These are phyloP conservation scores for Dryas drummondii DNA, from an alignment of 306 rosid species.

Conservation along the genomic window DNA sequence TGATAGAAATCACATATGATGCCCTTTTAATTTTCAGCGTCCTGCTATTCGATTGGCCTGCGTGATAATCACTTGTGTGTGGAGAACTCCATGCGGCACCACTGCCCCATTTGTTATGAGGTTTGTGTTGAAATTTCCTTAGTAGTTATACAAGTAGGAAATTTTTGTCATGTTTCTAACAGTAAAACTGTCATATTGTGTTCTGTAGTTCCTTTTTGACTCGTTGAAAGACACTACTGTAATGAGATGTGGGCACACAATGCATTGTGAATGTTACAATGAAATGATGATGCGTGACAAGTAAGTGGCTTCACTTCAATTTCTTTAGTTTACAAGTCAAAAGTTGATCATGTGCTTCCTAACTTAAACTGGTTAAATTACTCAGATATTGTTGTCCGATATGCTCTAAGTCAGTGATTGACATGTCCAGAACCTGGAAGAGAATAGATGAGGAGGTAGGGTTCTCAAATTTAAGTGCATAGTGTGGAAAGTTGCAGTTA, in stretches of 20 bases:
- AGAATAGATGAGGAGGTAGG: slow-evolving; percentile 92
- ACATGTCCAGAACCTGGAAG: slow-evolving; percentile 88
- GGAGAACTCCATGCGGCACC: slow-evolving; percentile 97
- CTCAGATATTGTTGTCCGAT: slow-evolving; percentile 85
- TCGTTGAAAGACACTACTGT: slow-evolving; percentile 71
- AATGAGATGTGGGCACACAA: slow-evolving; percentile 98
- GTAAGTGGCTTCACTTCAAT: slow-evolving; percentile 40
- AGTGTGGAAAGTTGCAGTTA: background rate
- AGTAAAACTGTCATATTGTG: slow-evolving; percentile 5
- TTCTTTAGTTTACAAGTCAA: background rate
- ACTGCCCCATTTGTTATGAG: slow-evolving; percentile 98
- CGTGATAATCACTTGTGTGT: slow-evolving; percentile 84
- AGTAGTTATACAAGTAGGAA: background rate
- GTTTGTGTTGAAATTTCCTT: slow-evolving; percentile 36
- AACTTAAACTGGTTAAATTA: slow-evolving; percentile 27
- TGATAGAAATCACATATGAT: background rate
- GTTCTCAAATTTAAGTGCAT: slow-evolving; percentile 2
- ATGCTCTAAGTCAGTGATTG: slow-evolving; percentile 79
- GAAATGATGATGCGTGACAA: slow-evolving; percentile 80
- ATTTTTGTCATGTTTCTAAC: background rate
- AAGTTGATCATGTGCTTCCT: background rate
- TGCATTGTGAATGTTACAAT: slow-evolving; percentile 72
- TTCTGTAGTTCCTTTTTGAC: slow-evolving; percentile 77
- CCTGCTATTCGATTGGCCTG: slow-evolving; percentile 72
- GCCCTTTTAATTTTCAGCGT: slow-evolving; percentile 47